Base-by-base conservation (phyloP, 1,139 yeast species). In the Candida frijolesensis region DNA sequence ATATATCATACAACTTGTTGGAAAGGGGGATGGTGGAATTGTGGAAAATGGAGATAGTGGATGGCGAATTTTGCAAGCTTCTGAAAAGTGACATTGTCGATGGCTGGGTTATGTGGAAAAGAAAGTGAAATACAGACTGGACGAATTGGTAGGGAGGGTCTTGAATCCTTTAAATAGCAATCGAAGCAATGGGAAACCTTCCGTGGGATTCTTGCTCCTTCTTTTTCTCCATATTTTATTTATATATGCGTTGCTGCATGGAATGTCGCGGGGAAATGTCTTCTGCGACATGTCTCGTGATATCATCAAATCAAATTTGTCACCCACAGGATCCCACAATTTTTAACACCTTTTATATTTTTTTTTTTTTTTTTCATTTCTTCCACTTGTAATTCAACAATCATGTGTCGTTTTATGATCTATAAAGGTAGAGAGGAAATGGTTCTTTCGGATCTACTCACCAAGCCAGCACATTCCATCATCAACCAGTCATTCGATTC, bases 401-500 rank as follows among this genome's bases (percentile, higher is more conserved):
- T n/a, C 6, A 76, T 77, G 82, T 77, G 82, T 54, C 72, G 82
- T 16, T 77, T 77, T 54, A 76, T 77, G 81, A 77, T 77, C 39
- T 77, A 71, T 60, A 77, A 76, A 55, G 82, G 82, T 44, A 66
- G 75, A 35, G 96, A 92, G 61, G 88, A 96, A 4, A 89, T 91
- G 68, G 80, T 88, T 45, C 78, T 94, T 44, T 89, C 96, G 8
- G 95, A 92, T 64, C 76, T 94, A 37, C 78, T 94, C 50, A 94
- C 99, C 2, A 82, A 91, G 53, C 99, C 99, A 0, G 98, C 97
- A 0, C 99, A 94, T 65, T 90, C 97, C 9, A 94, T 94, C 63
- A 94, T 94, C 65, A 94, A 94, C 67, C 99, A 94, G 66, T 89
- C 97, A 2, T 94, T 89, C 61, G 99, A 94, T 65, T 86, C 96